Percentiles rank a stretch among this genome's conserved stretches.
These are phyloP conservation scores for Saccharomyces jurei DNA, from an alignment of 805 yeast genomes.

Conservation along the genomic window DNA sequence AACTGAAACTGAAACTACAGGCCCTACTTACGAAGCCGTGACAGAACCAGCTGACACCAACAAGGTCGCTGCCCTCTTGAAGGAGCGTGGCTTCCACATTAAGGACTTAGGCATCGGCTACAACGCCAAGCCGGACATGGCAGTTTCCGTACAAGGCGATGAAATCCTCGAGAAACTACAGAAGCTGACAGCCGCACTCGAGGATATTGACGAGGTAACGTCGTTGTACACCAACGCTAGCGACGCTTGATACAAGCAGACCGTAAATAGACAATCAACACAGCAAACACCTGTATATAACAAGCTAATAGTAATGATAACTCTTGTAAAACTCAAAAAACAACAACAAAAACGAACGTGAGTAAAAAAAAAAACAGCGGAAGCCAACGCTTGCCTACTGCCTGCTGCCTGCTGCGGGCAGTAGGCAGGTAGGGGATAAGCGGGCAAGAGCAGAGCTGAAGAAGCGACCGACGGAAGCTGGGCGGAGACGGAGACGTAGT, in stretches of 20 bases:
- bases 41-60: conserved; percentile 62
- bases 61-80: conserved; percentile 49
- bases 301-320: background rate
- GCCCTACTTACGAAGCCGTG: conserved; percentile 35
- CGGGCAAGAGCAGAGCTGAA: background rate
- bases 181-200: conserved; percentile 53
- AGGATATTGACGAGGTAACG: conserved; percentile 77
- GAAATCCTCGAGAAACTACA: conserved; percentile 45
- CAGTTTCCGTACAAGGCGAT: conserved; percentile 45
- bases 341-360: background rate
- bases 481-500: background rate
- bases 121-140: conserved; percentile 53
- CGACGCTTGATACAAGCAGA: background rate
- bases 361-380: background rate
- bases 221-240: conserved; percentile 60
- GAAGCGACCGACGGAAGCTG: background rate
- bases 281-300: background rate
- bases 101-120: conserved; percentile 67
- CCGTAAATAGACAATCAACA: background rate
- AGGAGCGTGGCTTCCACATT: conserved; percentile 43
- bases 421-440: background rate
- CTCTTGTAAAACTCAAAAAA: background rate
- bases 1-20: conserved; percentile 12
- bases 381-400: background rate
- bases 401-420: background rate